Evolutionary conservation across 2,329 filamentous ascomycete species (phyloP).

Genomic region (Penicillium sp.): DNA sequence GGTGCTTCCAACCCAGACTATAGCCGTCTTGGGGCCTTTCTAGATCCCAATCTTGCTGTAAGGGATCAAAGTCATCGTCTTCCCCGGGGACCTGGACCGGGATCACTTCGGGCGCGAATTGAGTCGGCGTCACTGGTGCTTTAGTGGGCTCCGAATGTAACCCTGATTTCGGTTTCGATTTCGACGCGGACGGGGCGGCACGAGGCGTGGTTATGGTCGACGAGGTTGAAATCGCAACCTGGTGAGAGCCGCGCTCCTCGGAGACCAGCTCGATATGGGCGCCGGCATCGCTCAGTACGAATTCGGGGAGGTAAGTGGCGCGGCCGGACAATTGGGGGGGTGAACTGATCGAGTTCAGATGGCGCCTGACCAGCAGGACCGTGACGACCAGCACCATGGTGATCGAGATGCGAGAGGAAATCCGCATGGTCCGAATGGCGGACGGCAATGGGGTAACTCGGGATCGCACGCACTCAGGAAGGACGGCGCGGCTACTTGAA

Average conservation of each 20-base stretch:
- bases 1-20: not conserved
- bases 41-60: too few species aligned
- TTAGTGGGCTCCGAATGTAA: constrained; percentile 8
- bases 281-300: constrained; percentile 9
- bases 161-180: not conserved
- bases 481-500: not conserved
- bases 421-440: constrained; percentile 14
- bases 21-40: not conserved
- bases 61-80: too few species aligned
- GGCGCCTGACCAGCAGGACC: constrained; percentile 20
- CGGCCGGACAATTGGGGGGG: constrained; percentile 11
- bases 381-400: constrained; percentile 16
- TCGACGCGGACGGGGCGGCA: not conserved
- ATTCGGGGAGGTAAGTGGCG: constrained; percentile 3
- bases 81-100: constrained; percentile 18
- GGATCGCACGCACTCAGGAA: too few species aligned
- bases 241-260: not conserved
- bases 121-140: constrained; percentile 1
- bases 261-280: constrained; percentile 25
- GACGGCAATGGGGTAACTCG: too few species aligned
- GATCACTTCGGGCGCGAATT: constrained; percentile 10
- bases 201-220: not conserved
- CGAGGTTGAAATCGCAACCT: not conserved
- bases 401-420: constrained; percentile 15
- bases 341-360: constrained; percentile 16